Evolutionary conservation across 768 basidiomycete genomes (phyloP).

Genomic region (Sarcodon sp.): DNA sequence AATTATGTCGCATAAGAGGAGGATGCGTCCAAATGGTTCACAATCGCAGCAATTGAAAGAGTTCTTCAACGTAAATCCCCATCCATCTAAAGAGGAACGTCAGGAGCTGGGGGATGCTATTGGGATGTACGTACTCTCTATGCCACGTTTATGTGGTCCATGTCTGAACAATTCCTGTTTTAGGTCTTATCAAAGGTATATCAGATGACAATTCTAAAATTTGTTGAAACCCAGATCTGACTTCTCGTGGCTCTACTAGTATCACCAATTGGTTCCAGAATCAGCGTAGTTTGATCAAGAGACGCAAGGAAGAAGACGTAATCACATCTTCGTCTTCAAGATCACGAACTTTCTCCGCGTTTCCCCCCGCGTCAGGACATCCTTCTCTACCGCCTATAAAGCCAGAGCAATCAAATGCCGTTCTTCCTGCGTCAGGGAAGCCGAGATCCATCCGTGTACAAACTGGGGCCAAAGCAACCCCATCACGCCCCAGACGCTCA

Average conservation of each 20-base stretch:
- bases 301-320: constrained; percentile 50
- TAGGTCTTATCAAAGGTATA: constrained; percentile 1
- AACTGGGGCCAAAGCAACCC: constrained; percentile 25
- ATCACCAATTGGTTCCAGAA: constrained; percentile 86
- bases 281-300: constrained; percentile 67
- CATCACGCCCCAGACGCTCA: constrained; percentile 52
- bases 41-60: constrained; percentile 62
- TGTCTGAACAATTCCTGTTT: constrained; percentile 6
- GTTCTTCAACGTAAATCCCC: constrained; percentile 48
- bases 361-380: constrained; percentile 23
- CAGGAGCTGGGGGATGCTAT: constrained; percentile 53
- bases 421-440: constrained; percentile 25
- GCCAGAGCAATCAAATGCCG: constrained; percentile 12
- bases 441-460: constrained; percentile 17
- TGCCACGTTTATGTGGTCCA: constrained; percentile 5
- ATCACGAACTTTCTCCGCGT: constrained; percentile 15
- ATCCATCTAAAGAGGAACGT: constrained; percentile 56
- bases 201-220: constrained; percentile 9
- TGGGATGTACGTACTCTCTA: constrained; percentile 49
- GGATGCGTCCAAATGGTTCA: constrained; percentile 47
- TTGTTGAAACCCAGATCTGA: constrained; percentile 52
- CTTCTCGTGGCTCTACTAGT: constrained; percentile 20
- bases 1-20: constrained; percentile 42
- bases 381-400: constrained; percentile 26
- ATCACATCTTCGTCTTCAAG: constrained; percentile 13